phyloP scores from a whole-genome alignment of 2,329 filamentous ascomycete species.

The Amphichorda felina region DNA sequence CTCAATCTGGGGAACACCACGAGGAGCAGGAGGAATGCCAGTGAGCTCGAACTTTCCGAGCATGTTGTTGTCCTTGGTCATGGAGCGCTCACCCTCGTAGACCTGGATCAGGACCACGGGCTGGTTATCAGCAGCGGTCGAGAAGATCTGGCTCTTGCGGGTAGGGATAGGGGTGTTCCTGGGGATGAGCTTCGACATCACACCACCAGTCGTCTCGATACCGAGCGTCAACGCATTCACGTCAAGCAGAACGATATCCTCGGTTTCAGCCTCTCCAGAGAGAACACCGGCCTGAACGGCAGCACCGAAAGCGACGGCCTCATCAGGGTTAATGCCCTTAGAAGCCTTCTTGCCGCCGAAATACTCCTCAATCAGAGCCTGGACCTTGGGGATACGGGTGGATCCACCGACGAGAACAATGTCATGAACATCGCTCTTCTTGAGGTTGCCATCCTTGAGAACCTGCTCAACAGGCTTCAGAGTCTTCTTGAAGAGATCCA shows the following conservation, averaged over 20 bases:
- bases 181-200: conserved; percentile 95
- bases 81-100: conserved; percentile 82
- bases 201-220: conserved; percentile 94
- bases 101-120: conserved; percentile 92
- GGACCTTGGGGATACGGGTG: conserved; percentile 98
- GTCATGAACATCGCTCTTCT: conserved; percentile 90
- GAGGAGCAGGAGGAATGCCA: conserved; percentile 85
- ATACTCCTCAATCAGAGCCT: conserved; percentile 88
- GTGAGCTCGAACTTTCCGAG: conserved; percentile 98
- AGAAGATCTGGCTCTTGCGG: conserved; percentile 97
- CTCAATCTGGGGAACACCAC: conserved; percentile 96
- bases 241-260: conserved; percentile 85
- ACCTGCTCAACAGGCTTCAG: conserved; percentile 98
- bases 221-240: conserved; percentile 93
- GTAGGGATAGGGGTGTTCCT: conserved; percentile 92
- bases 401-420: conserved; percentile 98
- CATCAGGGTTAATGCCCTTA: conserved; percentile 99
- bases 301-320: conserved; percentile 96
- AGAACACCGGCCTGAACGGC: conserved; percentile 95
- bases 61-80: conserved; percentile 95
- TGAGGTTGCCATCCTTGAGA: conserved; percentile 93
- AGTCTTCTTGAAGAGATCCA: conserved; percentile 98
- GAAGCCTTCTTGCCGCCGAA: conserved; percentile 92
- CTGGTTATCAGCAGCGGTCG: conserved; percentile 93
- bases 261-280: conserved; percentile 72